Percentiles rank a stretch among this genome's conserved stretches.
Evolutionary conservation across 225 moss, liverwort and hornwort genomes (phyloP).

Genomic region (Bryum argenteum): DNA sequence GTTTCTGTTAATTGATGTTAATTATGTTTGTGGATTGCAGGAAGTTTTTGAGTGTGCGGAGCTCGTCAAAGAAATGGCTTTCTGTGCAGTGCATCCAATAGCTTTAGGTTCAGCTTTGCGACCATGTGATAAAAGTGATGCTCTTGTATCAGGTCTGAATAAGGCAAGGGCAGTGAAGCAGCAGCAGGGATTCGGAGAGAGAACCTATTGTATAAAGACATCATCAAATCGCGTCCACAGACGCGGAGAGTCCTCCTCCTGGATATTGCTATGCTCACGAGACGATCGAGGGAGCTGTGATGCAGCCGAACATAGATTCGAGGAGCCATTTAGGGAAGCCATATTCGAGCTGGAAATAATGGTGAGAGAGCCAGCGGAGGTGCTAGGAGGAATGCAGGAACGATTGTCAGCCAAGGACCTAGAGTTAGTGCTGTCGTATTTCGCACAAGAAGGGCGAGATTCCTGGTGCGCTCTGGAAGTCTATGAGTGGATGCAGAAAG

Average conservation of each 20-base stretch:
- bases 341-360: constrained; percentile 95
- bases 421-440: constrained; percentile 88
- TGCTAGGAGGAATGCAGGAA: constrained; percentile 84
- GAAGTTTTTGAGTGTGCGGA: constrained; percentile 1
- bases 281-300: constrained; percentile 50
- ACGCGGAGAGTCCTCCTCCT: constrained; percentile 24
- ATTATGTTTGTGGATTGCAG: constrained; percentile 23
- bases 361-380: constrained; percentile 92
- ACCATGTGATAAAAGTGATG: constrained; percentile 39
- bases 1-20: no score
- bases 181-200: constrained; percentile 28
- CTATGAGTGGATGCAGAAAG: constrained; percentile 97
- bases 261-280: constrained; percentile 36
- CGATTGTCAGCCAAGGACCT: constrained; percentile 83
- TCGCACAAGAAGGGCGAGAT: constrained; percentile 93
- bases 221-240: constrained; percentile 16
- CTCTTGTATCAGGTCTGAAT: constrained; percentile 22
- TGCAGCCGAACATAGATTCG: constrained; percentile 51
- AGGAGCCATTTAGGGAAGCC: constrained; percentile 81
- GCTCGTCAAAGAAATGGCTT: constrained; percentile 42
- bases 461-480: constrained; percentile 98
- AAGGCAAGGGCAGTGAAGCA: constrained; percentile 35
- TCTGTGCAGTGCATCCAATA: constrained; percentile 54
- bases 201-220: constrained; percentile 24
- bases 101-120: constrained; percentile 37